phyloP scores from a whole-genome alignment of 1,284 basidiomycete species.

The Ceratobasidium sp. region DNA sequence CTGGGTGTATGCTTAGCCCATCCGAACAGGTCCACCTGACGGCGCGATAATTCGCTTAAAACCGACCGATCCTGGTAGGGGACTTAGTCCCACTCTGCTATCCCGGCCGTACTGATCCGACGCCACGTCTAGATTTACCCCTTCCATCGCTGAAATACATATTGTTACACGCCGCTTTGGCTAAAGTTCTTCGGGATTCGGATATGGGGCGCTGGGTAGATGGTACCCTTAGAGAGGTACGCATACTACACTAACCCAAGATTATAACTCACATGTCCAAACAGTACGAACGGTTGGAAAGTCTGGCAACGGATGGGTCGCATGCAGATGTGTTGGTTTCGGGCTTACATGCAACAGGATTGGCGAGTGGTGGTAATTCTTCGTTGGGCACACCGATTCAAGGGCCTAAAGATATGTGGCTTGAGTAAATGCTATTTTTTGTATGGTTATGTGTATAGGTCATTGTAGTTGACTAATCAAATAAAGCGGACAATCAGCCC shows the following conservation, averaged over 20 bases:
- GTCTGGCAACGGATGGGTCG: constrained; percentile 26
- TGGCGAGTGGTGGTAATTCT: background rate
- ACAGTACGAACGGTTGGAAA: constrained; percentile 24
- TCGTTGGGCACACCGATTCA: background rate
- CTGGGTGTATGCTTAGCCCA: background rate
- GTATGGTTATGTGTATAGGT: background rate
- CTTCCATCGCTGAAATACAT: constrained; percentile 21
- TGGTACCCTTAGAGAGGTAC: constrained; percentile 30
- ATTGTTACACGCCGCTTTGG: constrained; percentile 26
- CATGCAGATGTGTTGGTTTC: constrained; percentile 29
- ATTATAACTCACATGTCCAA: background rate
- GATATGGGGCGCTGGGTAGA: constrained; percentile 34
- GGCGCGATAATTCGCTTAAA: constrained; percentile 24
- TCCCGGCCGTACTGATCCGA: background rate
- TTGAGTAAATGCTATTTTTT: constrained; percentile 4
- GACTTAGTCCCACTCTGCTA: background rate
- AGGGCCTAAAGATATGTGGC: constrained; percentile 2
- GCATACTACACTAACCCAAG: background rate
- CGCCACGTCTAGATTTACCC: constrained; percentile 8
- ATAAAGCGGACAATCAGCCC: background rate
- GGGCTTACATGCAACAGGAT: constrained; percentile 24
- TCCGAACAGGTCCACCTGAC: constrained; percentile 20
- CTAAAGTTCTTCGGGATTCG: constrained; percentile 29
- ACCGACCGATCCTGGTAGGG: constrained; percentile 28
- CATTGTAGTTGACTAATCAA: constrained; percentile 17